These are phyloP conservation scores for Candolleomyces eurysporus DNA, from an alignment of 768 basidiomycete species.

Conservation along the genomic window DNA sequence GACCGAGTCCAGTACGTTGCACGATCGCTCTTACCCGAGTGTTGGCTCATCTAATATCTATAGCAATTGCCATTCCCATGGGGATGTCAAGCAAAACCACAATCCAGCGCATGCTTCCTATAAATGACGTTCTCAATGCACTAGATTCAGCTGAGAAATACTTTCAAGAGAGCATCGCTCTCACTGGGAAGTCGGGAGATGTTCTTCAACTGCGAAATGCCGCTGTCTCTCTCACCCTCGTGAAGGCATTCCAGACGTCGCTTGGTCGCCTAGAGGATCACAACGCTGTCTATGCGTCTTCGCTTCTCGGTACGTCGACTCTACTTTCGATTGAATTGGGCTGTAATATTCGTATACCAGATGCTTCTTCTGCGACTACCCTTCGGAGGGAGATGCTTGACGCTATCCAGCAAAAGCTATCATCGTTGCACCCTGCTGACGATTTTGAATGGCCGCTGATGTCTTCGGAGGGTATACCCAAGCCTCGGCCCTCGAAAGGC, in stretches of 20 bases:
- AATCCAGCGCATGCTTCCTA: constrained; percentile 38
- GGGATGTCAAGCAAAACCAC: constrained; percentile 55
- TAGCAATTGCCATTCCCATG: constrained; percentile 85
- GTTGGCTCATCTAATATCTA: neutral
- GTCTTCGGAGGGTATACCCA: constrained; percentile 39
- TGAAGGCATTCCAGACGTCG: constrained; percentile 77
- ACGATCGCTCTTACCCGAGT: neutral
- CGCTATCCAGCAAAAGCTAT: constrained; percentile 70
- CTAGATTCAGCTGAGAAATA: constrained; percentile 68
- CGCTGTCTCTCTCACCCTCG: constrained; percentile 63
- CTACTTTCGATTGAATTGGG: neutral
- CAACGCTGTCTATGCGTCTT: constrained; percentile 54
- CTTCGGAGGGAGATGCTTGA: constrained; percentile 86
- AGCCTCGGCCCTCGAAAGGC: constrained; percentile 26
- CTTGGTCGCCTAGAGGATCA: constrained; percentile 58
- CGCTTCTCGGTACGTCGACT: constrained; percentile 55
- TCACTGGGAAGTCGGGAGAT: constrained; percentile 56
- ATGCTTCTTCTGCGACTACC: constrained; percentile 72
- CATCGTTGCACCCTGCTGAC: constrained; percentile 39
- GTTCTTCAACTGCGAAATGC: constrained; percentile 76
- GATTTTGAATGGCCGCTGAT: constrained; percentile 77
- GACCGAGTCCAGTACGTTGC: constrained; percentile 81
- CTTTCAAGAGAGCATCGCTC: constrained; percentile 62
- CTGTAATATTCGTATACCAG: constrained; percentile 34
- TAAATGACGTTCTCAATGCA: constrained; percentile 55